Base-by-base conservation (phyloP, 2,329 filamentous ascomycete genomes). In the Nemania sp. region DNA sequence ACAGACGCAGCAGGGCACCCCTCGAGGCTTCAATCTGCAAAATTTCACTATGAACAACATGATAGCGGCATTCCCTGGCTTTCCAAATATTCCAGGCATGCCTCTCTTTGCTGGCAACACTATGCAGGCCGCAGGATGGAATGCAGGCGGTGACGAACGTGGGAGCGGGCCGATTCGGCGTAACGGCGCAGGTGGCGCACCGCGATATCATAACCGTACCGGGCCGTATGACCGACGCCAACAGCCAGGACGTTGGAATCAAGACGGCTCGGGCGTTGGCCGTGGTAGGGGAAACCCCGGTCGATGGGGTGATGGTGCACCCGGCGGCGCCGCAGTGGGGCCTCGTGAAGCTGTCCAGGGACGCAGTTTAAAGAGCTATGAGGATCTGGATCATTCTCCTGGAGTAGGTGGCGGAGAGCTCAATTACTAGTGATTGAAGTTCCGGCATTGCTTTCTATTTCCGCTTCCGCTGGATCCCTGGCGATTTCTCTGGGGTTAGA, bases 331-430 rank as follows among this genome's bases (percentile, higher is more conserved):
- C 35, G 87, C 90, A 2, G 89, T 93, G 62, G 93, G 92, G 0
- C 94, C 95, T 18, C 86, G 91, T 18, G 93, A 98, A 76, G 94
- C 95, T 11, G 92, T 96, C 0, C 91, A 96, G 68, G 95, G 95
- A 5, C 87, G 95, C 59, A 97, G 91, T 63, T 79, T 99, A 66
- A 97, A 96, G 83, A 97, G 92, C 75, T 99, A 99, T 73, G 96
- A 99, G 76, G 95, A 99, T 73, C 81, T 99, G 21, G 95, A 99
- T 78, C 94, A 96, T 47, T 89, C 90, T 59, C 87, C 87, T 39
- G 86, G 88, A 13, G 82, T 85, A 37, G 91, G 89, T 42, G 87
- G 89, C 42, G 90, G 91, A 29, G 94, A 97, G 78, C 80, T 98
- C 71, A 96, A 98, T 77, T 98, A 98, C 73, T 98, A 83, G 43